Percentiles rank a stretch among this genome's conserved stretches.
Evolutionary conservation across 805 yeast genomes (phyloP).

Genomic region (Kazachstania africana): DNA sequence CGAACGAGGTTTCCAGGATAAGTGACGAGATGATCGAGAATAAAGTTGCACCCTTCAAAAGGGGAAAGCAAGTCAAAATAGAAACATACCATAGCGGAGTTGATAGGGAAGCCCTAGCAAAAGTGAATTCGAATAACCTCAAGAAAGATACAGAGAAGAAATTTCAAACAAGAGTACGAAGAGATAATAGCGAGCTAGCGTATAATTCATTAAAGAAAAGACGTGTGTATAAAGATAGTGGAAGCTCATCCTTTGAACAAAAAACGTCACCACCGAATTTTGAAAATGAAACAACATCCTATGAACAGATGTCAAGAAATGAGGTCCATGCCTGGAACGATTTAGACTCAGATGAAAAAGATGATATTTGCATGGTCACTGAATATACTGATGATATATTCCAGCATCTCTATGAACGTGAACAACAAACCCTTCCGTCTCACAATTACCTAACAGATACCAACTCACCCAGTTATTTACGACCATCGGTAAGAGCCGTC

Average conservation of each 20-base stretch:
- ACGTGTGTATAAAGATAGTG: conserved; percentile 4
- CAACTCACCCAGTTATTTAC: conserved; percentile 47
- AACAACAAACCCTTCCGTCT: conserved; percentile 56
- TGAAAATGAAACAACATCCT: conserved; percentile 11
- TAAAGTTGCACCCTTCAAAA: too few species aligned
- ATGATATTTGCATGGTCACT: conserved; percentile 77
- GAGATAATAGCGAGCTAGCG: too few species aligned
- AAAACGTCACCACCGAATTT: not conserved
- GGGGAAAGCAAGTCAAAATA: too few species aligned
- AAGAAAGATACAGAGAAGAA: too few species aligned
- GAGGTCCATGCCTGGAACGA: conserved; percentile 28
- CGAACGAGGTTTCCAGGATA: too few species aligned
- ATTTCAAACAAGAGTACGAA: too few species aligned
- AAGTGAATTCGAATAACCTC: too few species aligned
- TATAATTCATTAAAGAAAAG: conserved; percentile 4
- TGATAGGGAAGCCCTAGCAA: too few species aligned
- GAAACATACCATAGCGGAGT: too few species aligned
- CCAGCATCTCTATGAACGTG: conserved; percentile 58
- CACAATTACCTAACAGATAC: conserved; percentile 43
- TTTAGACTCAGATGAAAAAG: conserved; percentile 55
- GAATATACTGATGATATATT: conserved; percentile 86
- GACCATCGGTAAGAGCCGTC: conserved; percentile 76
- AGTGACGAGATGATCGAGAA: too few species aligned
- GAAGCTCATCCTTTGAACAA: too few species aligned
- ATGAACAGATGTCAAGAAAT: not conserved